Conservation (phyloP, 495 filamentous ascomycete species). For the Beverwykella pulmonaria region DNA sequence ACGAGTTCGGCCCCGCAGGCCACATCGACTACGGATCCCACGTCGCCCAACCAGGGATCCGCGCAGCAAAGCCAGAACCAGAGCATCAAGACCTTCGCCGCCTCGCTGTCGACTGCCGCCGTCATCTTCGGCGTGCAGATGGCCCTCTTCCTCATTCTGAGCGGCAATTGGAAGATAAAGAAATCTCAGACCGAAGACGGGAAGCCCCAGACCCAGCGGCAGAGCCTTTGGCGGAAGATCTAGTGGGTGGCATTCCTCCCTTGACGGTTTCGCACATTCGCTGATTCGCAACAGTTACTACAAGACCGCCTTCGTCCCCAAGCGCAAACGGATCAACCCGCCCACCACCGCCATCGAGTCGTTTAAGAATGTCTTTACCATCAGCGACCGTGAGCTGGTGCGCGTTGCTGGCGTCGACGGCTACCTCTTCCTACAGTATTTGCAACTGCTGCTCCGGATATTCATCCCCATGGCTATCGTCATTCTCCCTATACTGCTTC, state of each 20-base stretch:
- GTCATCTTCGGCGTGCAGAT: constrained; percentile 38
- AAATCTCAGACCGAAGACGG: constrained; percentile 13
- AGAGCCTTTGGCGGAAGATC: constrained; percentile 36
- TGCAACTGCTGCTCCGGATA: constrained; percentile 90
- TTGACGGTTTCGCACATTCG: background rate
- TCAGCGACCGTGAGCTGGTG: constrained; percentile 32
- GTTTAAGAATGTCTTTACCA: constrained; percentile 39
- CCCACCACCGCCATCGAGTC: constrained; percentile 33
- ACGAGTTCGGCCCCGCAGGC: background rate
- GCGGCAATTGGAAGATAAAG: constrained; percentile 34
- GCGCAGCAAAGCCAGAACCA: constrained; percentile 22
- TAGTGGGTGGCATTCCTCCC: constrained; percentile 23
- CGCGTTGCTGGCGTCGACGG: constrained; percentile 74
- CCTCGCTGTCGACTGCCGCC: constrained; percentile 34
- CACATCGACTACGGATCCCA: background rate
- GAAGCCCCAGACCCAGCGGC: constrained; percentile 11
- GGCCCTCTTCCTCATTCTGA: constrained; percentile 30
- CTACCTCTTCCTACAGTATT: constrained; percentile 95
- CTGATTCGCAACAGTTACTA: constrained; percentile 31
- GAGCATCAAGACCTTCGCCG: constrained; percentile 36
- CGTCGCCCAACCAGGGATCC: background rate
- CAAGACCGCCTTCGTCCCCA: constrained; percentile 36
- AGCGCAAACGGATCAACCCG: constrained; percentile 24
- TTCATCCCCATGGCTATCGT: constrained; percentile 79
- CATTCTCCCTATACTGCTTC: constrained; percentile 82